Conservation (phyloP, 2,329 filamentous ascomycete genomes). For the Paraconiothyrium brasiliense region DNA sequence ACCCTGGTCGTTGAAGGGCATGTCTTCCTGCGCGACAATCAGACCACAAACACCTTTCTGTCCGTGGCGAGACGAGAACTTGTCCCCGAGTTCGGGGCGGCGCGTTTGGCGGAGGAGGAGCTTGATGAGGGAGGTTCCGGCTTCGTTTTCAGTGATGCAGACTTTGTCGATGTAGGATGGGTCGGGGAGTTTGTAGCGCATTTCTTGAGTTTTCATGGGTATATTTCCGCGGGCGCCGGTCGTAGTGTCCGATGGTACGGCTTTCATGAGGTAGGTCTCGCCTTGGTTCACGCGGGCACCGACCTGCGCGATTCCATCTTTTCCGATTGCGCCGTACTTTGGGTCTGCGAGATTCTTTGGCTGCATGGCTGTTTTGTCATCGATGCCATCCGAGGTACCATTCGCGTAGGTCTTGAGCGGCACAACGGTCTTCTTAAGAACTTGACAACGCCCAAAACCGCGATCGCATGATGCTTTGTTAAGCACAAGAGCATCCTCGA, state of each 20-base stretch:
- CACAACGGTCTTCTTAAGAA: constrained; percentile 93
- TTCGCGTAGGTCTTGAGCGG: constrained; percentile 91
- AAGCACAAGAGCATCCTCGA: constrained; percentile 94
- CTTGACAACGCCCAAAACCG: constrained; percentile 95
- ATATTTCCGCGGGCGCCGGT: constrained; percentile 73
- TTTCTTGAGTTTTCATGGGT: constrained; percentile 66
- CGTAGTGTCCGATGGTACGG: constrained; percentile 80
- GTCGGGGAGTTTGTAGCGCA: constrained; percentile 85
- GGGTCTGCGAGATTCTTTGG: constrained; percentile 58
- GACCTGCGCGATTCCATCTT: constrained; percentile 89
- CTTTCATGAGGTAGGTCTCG: constrained; percentile 91
- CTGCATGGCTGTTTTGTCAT: constrained; percentile 38
- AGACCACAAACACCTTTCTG: constrained; percentile 98
- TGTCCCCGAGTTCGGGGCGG: constrained; percentile 93
- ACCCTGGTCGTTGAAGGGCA: constrained; percentile 92
- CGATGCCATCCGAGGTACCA: constrained; percentile 69
- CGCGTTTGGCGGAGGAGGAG: constrained; percentile 96
- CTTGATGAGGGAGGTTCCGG: constrained; percentile 87
- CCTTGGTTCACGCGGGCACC: constrained; percentile 80
- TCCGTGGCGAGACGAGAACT: constrained; percentile 97
- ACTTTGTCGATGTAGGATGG: constrained; percentile 95
- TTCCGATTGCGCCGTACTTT: constrained; percentile 75
- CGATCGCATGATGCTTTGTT: constrained; percentile 97
- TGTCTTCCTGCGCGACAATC: constrained; percentile 94
- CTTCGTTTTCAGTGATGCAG: constrained; percentile 87